Evolutionary conservation across 371 early-diverging fungal species (phyloP).

Genomic region (Mucor irregularis): DNA sequence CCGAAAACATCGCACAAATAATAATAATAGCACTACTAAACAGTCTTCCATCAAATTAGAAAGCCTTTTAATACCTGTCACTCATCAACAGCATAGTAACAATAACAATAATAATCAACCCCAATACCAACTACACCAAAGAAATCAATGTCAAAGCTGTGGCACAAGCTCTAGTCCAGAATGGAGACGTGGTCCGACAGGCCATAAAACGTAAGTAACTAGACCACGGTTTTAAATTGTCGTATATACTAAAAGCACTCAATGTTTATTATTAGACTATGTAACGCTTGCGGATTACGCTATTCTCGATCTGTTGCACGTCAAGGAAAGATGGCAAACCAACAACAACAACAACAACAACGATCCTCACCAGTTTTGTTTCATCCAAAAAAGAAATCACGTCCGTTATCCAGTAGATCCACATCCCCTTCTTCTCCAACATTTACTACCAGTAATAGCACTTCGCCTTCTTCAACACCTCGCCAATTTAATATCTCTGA

Average conservation of each 20-base stretch:
- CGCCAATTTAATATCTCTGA: too few relatives aligned
- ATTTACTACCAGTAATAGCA: too few relatives aligned
- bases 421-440: slow-evolving; percentile 8
- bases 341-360: slow-evolving; percentile 23
- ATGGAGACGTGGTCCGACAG: slow-evolving; percentile 52
- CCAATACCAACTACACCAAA: slow-evolving; percentile 2
- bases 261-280: slow-evolving; percentile 29
- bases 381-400: neutral
- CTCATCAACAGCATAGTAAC: neutral
- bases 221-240: neutral
- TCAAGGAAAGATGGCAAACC: slow-evolving; percentile 29
- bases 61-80: neutral
- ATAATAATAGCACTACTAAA: too few relatives aligned
- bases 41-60: neutral
- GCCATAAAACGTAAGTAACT: slow-evolving; percentile 47
- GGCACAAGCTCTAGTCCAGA: slow-evolving; percentile 49
- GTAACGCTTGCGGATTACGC: slow-evolving; percentile 52
- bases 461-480: too few relatives aligned
- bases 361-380: too few relatives aligned
- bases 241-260: neutral
- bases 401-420: neutral
- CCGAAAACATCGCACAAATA: neutral
- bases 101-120: slow-evolving; percentile 1
- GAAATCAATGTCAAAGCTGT: slow-evolving; percentile 42
- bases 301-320: slow-evolving; percentile 47